Evolutionary conservation across 23 red algal genomes (phyloP).

Genomic region (Cyanidiococcus yangmingshanensis): DNA sequence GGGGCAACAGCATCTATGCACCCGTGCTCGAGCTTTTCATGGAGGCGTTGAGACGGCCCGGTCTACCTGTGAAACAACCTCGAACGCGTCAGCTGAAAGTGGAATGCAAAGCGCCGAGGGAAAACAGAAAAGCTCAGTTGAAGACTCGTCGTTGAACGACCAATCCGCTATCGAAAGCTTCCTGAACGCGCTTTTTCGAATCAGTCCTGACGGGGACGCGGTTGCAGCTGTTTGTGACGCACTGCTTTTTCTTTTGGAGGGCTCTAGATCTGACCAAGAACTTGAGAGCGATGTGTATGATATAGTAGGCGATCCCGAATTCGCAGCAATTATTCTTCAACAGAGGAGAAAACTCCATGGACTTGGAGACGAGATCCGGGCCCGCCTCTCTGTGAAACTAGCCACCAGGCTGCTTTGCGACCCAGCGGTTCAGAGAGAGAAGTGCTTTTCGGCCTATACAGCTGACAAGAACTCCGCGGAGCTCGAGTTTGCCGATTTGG

Average conservation of each 20-base stretch:
- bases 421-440: neutral
- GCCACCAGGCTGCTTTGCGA: too few relatives aligned
- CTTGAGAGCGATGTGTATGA: conserved; percentile 20
- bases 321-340: conserved; percentile 6
- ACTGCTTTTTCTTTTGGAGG: neutral
- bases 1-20: too few relatives aligned
- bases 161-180: neutral
- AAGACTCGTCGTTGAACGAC: too few relatives aligned
- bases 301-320: conserved; percentile 18
- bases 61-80: too few relatives aligned
- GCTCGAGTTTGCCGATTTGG: neutral
- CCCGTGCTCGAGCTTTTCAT: too few relatives aligned
- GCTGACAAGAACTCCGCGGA: neutral
- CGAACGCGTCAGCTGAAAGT: too few relatives aligned
- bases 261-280: neutral
- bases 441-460: neutral
- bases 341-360: neutral
- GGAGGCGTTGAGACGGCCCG: too few relatives aligned
- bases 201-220: neutral
- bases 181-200: neutral
- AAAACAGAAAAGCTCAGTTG: too few relatives aligned
- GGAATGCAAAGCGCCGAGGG: too few relatives aligned
- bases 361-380: neutral
- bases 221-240: neutral
- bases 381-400: neutral